Conservation (phyloP, 1,284 basidiomycete species). For the Xerocomus minutiporus region DNA sequence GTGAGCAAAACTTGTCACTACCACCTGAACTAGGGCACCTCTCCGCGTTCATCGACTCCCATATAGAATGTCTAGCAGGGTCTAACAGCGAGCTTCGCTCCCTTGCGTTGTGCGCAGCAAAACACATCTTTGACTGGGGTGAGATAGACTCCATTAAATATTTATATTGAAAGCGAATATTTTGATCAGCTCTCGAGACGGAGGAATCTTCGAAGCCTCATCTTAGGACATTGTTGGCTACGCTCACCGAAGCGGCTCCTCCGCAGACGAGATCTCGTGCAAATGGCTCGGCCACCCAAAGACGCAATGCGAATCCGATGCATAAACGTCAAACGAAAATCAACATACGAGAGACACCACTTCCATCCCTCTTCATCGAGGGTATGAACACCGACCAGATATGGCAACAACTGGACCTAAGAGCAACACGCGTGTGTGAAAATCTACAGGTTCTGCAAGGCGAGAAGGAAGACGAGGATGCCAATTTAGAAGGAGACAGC, state of each 20-base stretch:
- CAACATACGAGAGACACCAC: constrained; percentile 64
- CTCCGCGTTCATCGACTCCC: constrained; percentile 49
- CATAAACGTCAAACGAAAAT: constrained; percentile 30
- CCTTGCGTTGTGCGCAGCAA: constrained; percentile 64
- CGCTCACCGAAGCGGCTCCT: constrained; percentile 56
- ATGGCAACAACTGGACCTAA: constrained; percentile 89
- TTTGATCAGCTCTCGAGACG: constrained; percentile 50
- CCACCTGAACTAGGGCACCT: constrained; percentile 46
- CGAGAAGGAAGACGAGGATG: constrained; percentile 25
- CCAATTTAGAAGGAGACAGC: constrained; percentile 16
- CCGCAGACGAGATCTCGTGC: constrained; percentile 69
- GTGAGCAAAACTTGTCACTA: constrained; percentile 16
- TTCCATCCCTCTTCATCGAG: constrained; percentile 73
- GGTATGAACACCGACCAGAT: constrained; percentile 86
- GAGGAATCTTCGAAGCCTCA: constrained; percentile 64
- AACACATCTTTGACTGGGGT: constrained; percentile 82
- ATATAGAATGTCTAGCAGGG: constrained; percentile 50
- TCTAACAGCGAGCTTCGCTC: constrained; percentile 55
- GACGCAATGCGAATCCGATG: constrained; percentile 38
- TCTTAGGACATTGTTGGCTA: constrained; percentile 64
- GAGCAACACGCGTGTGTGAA: constrained; percentile 62
- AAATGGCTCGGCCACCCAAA: constrained; percentile 37
- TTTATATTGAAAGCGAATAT: constrained; percentile 1
- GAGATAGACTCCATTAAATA: constrained; percentile 26
- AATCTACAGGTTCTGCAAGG: constrained; percentile 47